A percentile compares a stretch with the other conserved stretches of the same genome.
phyloP scores from a whole-genome alignment of 352 stramenopile genomes.

The Pythium aquatile region DNA sequence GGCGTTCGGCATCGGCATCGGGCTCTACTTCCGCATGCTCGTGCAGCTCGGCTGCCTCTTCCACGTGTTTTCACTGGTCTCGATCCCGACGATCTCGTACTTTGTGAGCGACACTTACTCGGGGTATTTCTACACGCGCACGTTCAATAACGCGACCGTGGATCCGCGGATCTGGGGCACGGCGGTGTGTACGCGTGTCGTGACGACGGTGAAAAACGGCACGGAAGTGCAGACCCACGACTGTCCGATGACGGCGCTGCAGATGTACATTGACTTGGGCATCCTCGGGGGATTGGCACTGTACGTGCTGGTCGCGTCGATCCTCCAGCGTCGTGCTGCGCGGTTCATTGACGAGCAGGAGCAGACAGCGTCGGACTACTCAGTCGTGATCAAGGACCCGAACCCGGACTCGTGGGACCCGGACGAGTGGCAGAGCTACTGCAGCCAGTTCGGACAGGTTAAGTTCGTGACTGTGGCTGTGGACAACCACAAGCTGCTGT shows the following conservation, averaged over 20 bases:
- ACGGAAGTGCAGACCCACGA: constrained; percentile 32
- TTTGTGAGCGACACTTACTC: constrained; percentile 66
- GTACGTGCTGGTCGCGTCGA: constrained; percentile 43
- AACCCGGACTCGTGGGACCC: constrained; percentile 59
- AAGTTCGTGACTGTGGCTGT: constrained; percentile 70
- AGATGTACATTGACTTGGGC: constrained; percentile 60
- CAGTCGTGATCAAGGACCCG: constrained; percentile 69
- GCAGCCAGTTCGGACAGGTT: constrained; percentile 62
- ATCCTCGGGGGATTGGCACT: constrained; percentile 44
- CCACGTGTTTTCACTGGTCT: constrained; percentile 56
- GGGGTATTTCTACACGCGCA: constrained; percentile 33
- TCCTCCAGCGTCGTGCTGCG: constrained; percentile 46
- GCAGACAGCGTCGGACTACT: constrained; percentile 74
- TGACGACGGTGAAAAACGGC: constrained; percentile 22
- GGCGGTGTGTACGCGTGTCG: constrained; percentile 53
- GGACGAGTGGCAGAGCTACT: constrained; percentile 71
- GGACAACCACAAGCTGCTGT: constrained; percentile 58
- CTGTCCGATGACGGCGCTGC: constrained; percentile 47
- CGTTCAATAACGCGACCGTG: constrained; percentile 33
- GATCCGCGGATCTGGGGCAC: constrained; percentile 56
- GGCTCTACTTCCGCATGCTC: constrained; percentile 79
- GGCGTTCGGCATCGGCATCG: constrained; percentile 72
- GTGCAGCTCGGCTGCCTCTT: constrained; percentile 51
- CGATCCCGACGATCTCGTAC: constrained; percentile 59
- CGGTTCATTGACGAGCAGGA: constrained; percentile 50